Percentiles rank a stretch among this genome's conserved stretches.
These are phyloP conservation scores for Eryngium alpinum DNA, from an alignment of 140 eudicot genomes.

Conservation along the genomic window DNA sequence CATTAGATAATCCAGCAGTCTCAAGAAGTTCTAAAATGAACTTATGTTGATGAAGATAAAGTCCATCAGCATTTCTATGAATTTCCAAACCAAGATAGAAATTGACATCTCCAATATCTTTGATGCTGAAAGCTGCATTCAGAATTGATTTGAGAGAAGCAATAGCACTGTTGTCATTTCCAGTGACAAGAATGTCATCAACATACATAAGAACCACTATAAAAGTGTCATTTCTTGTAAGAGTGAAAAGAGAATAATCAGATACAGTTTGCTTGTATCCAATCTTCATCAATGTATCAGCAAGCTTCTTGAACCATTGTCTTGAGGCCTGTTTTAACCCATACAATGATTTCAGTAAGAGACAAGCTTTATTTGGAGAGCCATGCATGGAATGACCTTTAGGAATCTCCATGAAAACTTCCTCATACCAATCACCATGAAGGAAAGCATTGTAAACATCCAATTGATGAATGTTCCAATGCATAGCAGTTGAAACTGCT, in stretches of 20 bases:
- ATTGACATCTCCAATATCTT: background rate
- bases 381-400: background rate
- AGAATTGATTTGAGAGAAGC: background rate
- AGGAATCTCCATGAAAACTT: background rate
- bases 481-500: background rate
- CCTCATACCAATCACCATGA: background rate
- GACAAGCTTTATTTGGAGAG: background rate
- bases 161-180: background rate
- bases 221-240: no score
- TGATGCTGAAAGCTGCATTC: background rate
- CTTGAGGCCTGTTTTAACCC: background rate
- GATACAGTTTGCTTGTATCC: background rate
- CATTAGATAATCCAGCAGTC: background rate
- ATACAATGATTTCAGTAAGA: background rate
- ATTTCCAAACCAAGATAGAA: background rate
- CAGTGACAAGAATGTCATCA: background rate
- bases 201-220: background rate
- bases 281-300: background rate
- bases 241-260: background rate
- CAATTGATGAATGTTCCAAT: background rate
- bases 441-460: background rate
- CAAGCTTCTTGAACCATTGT: background rate
- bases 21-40: background rate
- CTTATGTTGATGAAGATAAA: background rate
- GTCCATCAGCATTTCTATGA: background rate